Base-by-base conservation (phyloP, 805 yeast species). In the Lipomyces orientalis region DNA sequence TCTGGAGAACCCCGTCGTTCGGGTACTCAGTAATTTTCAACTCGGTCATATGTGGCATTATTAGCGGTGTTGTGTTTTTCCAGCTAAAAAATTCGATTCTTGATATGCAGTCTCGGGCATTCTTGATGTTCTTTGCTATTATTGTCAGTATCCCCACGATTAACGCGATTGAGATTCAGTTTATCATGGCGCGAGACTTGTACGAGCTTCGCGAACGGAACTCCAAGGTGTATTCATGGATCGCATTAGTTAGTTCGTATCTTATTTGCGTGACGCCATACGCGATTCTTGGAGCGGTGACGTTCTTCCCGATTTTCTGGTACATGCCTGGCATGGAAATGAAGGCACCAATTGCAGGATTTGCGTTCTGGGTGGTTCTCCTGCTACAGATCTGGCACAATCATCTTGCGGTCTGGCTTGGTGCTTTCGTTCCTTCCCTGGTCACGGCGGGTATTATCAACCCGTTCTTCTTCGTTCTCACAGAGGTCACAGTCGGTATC, bases 401-500 rank as follows among this genome's bases (percentile, higher is more conserved):
- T 79, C 61, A 77, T 76, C 31, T 73, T 77, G 66, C 80, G 83
- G 52, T 88, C 84, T 81, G 87, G 79, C 74, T 62, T n/a, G 65
- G 65, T 12, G 37, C 57, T 77, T 87, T 31, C 62, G 60, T 59
- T 81, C 66, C 76, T 81, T 75, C 83, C 76, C 71, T 71, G 73
- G 65, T 68, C 67, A 69, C 76, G 5, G 87, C 91, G 0, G 88
- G 88, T 74, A 79, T 83, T 61, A 66, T 87, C 64, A 83, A 86
- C 0, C 79, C 84, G 51, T 75, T 89, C 73, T 73, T 87, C 68
- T 88, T 86, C 78, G 85, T 89, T 0, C 78, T 88, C 82, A 80
- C 86, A 51, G 79, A 90, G 79, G 84, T 85, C 65, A 90, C 90
- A 86, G 89, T 92, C 83, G 96, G 96, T 84, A 91, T 88, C 54